Base-by-base conservation (phyloP, 768 basidiomycete species). In the Termitomyces eurrhizus region DNA sequence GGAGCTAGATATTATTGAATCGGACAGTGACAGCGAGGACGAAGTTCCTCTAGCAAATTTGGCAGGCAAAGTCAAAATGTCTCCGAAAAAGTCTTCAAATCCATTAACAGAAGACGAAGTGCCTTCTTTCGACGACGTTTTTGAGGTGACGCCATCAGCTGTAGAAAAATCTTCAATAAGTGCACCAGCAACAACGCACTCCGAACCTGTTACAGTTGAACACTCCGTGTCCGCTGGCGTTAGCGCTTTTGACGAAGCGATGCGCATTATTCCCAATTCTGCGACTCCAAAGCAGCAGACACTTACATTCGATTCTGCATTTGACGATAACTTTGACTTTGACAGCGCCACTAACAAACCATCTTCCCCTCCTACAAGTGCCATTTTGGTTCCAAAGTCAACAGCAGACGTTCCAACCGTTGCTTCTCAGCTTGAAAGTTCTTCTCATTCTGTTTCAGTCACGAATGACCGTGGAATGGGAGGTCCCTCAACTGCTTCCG, bases 211-310 rank as follows among this genome's bases (percentile, higher is more conserved):
- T 11, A 51, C 66, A 32, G 54, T 66, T 32, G 52, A 67, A 37
- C 52, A 37, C 44, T 52, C 70, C 26, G 18, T 66, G 8, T 67
- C 74, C 26, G 79, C 81, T 57, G 86, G 84, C 16, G 78, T 87
- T 1, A 85, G 78, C 63, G 90, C 83, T 54, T 90, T 92, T 65
- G 90, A 93, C 67, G 89, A 91, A 68, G 86, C 88, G 0, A 78
- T 93, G 68, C 82, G 85, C 18, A 84, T 81, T 62, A 73, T 83
- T 24, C 72, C 83, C 0, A 69, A 70, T 36, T 75, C 72, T 41
- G 67, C 72, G 9, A 64, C 72, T 11, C 66, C 82, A 12, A 63
- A 77, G 7, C 64, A 75, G 6, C 70, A 77, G 26, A 66, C 73
- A 26, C 84, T 90, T 65, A 79, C 85, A 4, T 92, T 93, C 58